Conservation (phyloP, 2,329 filamentous ascomycete species). For the Trichophyton equinum region DNA sequence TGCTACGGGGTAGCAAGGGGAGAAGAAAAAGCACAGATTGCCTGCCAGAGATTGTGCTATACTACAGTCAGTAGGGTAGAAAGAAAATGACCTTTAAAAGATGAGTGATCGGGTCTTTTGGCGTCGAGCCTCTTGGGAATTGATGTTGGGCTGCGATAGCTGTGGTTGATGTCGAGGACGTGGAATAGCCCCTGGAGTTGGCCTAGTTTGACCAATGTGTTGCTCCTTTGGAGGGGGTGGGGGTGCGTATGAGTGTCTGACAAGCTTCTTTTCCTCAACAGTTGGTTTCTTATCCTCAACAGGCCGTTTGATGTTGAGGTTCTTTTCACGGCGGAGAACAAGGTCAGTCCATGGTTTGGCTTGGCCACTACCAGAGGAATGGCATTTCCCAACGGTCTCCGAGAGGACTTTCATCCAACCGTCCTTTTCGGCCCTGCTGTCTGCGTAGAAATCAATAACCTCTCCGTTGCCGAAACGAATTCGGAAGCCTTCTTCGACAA, state of each 20-base stretch:
- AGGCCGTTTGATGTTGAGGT: slow-evolving; percentile 20
- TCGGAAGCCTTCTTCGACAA: slow-evolving; percentile 97
- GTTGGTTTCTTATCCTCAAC: slow-evolving; percentile 9
- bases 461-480: slow-evolving; percentile 98
- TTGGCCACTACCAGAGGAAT: slow-evolving; percentile 29
- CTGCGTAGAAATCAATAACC: slow-evolving; percentile 96
- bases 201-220: slow-evolving; percentile 19
- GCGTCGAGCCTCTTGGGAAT: slow-evolving; percentile 23
- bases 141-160: slow-evolving; percentile 28
- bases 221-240: slow-evolving; percentile 17
- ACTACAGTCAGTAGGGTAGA: slow-evolving; percentile 6
- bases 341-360: slow-evolving; percentile 51
- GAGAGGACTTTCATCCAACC: slow-evolving; percentile 84
- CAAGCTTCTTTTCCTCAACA: slow-evolving; percentile 6
- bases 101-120: slow-evolving; percentile 33
- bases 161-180: slow-evolving; percentile 30
- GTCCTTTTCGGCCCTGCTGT: slow-evolving; percentile 75
- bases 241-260: slow-evolving; percentile 1
- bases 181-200: slow-evolving; percentile 19
- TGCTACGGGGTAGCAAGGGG: not conserved
- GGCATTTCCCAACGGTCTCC: slow-evolving; percentile 53
- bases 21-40: not conserved
- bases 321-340: slow-evolving; percentile 40
- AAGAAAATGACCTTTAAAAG: slow-evolving; percentile 19
- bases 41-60: slow-evolving; percentile 1